These are phyloP conservation scores for Mycena albidolilacea DNA, from an alignment of 768 basidiomycete species.

Conservation along the genomic window DNA sequence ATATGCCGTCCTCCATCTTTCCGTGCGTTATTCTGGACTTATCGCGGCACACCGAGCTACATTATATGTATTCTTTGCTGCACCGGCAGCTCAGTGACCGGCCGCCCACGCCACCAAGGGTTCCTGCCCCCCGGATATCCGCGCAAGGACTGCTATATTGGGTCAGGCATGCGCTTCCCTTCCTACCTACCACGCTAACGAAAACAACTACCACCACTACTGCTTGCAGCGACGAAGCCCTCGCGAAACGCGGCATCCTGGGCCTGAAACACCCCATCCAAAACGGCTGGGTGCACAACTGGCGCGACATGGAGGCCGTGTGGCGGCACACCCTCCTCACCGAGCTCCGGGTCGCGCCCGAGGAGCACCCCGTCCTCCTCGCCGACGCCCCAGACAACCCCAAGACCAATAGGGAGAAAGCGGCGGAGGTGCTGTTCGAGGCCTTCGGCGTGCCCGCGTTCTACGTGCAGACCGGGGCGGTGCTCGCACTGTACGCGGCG, in stretches of 20 bases:
- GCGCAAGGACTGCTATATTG: slow-evolving; percentile 83
- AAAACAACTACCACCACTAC: neutral
- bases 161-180: slow-evolving; percentile 52
- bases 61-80: neutral
- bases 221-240: slow-evolving; percentile 74
- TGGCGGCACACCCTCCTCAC: slow-evolving; percentile 55
- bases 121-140: slow-evolving; percentile 80
- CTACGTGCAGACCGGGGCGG: slow-evolving; percentile 80
- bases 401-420: slow-evolving; percentile 78
- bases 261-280: slow-evolving; percentile 70
- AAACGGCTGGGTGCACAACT: slow-evolving; percentile 28
- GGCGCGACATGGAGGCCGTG: slow-evolving; percentile 32
- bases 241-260: slow-evolving; percentile 80
- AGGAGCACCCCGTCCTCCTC: slow-evolving; percentile 79
- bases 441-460: slow-evolving; percentile 81
- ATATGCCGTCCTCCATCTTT: slow-evolving; percentile 16
- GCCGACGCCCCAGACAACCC: slow-evolving; percentile 81
- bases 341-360: slow-evolving; percentile 79
- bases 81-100: slow-evolving; percentile 73
- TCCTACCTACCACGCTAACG: neutral
- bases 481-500: slow-evolving; percentile 75
- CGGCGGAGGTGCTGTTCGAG: slow-evolving; percentile 84
- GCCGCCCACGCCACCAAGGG: slow-evolving; percentile 79
- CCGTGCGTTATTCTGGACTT: neutral
- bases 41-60: neutral